Conservation (phyloP, 2,329 filamentous ascomycete genomes). For the Beauveria rudraprayagi region DNA sequence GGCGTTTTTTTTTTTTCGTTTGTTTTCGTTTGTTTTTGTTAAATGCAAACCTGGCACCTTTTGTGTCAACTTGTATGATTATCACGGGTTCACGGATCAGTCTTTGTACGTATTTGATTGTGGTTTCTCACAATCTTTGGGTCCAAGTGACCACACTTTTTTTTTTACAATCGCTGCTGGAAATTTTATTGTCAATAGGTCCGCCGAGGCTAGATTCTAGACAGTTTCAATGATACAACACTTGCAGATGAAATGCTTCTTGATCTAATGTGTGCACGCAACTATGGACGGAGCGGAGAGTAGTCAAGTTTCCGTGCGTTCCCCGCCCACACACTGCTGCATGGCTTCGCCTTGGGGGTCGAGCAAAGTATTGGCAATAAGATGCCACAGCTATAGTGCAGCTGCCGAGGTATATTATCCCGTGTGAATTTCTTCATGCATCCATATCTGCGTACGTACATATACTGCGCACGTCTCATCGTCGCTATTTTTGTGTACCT, state of each 20-base stretch:
- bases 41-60: not conserved
- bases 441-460: not conserved
- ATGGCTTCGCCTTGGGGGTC: not conserved
- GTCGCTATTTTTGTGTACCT: not conserved
- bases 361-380: too few species aligned
- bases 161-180: not conserved
- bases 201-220: constrained; percentile 6
- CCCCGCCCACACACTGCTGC: not conserved
- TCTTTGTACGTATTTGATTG: not conserved
- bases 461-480: not conserved
- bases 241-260: not conserved
- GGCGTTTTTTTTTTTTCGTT: not conserved
- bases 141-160: not conserved
- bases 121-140: not conserved
- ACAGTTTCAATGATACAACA: not conserved
- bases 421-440: not conserved
- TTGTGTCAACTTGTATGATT: not conserved
- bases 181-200: not conserved
- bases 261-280: not conserved
- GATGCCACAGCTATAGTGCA: too few species aligned
- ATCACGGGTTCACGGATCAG: not conserved
- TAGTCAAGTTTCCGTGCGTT: not conserved
- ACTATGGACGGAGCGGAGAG: not conserved
- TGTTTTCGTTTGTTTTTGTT: not conserved
- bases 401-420: not conserved